Evolutionary conservation across 257 asterid genomes (phyloP).

Genomic region (Capsicum chinense): DNA sequence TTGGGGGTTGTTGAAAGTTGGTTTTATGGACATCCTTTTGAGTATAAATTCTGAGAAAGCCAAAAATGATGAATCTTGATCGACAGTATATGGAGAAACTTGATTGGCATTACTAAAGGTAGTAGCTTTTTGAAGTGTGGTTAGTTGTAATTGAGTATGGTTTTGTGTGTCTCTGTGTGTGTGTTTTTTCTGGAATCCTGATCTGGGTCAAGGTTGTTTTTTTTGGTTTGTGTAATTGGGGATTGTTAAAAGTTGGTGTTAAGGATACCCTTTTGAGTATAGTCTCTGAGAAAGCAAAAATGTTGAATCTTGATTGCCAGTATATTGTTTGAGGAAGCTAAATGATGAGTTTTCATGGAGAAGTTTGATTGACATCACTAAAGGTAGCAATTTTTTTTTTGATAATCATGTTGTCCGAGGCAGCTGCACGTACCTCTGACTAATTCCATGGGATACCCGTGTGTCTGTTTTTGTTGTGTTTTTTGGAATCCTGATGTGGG

Average conservation of each 20-base stretch:
- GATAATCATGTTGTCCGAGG: no score
- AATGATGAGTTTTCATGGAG: no score
- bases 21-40: background rate
- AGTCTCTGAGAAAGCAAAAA: background rate
- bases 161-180: background rate
- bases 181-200: background rate
- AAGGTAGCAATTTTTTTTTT: background rate
- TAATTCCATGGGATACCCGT: no score
- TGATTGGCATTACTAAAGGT: constrained; percentile 1
- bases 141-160: background rate
- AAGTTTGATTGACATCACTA: background rate
- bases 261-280: background rate
- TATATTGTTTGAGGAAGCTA: background rate
- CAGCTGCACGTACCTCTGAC: no score
- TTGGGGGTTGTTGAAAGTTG: background rate
- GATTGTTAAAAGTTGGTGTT: background rate
- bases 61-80: background rate
- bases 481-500: no score
- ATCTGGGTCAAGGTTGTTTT: background rate
- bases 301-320: background rate
- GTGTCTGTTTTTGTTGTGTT: no score
- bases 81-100: background rate
- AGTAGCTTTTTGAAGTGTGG: background rate
- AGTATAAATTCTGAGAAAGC: background rate
- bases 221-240: background rate